Evolutionary conservation across 345 rosid species (phyloP).

Genomic region (Linum lewisii): DNA sequence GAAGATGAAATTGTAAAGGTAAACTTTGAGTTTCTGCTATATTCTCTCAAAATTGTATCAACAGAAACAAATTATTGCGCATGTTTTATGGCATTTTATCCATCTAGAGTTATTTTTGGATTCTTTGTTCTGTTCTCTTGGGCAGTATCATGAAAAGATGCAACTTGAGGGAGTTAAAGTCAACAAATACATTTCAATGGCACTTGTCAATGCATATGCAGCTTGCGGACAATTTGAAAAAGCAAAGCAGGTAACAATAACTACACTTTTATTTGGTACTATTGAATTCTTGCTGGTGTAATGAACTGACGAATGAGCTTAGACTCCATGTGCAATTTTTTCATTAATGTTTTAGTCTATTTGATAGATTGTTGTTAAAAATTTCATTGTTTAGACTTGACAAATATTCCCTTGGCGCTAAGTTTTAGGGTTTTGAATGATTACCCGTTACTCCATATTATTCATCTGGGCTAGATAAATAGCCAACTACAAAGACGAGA

Average conservation of each 20-base stretch:
- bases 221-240: constrained; percentile 62
- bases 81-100: too few relatives aligned
- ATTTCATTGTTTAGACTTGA: background rate
- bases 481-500: too few relatives aligned
- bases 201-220: constrained; percentile 68
- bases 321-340: background rate
- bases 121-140: background rate
- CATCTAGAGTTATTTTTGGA: background rate
- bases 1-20: constrained; percentile 65
- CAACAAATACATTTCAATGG: constrained; percentile 57
- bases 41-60: background rate
- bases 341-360: background rate
- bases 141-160: constrained; percentile 51
- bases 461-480: too few relatives aligned
- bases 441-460: too few relatives aligned
- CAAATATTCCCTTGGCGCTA: background rate
- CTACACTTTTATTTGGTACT: background rate
- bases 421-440: too few relatives aligned
- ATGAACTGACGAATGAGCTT: background rate
- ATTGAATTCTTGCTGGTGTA: too few relatives aligned
- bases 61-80: background rate
- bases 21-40: constrained; percentile 13
- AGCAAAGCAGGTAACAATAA: constrained; percentile 61
- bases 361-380: background rate
- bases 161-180: constrained; percentile 28